Evolutionary conservation across 345 rosid species (phyloP).

Genomic region (Leavenworthia alabamica): DNA sequence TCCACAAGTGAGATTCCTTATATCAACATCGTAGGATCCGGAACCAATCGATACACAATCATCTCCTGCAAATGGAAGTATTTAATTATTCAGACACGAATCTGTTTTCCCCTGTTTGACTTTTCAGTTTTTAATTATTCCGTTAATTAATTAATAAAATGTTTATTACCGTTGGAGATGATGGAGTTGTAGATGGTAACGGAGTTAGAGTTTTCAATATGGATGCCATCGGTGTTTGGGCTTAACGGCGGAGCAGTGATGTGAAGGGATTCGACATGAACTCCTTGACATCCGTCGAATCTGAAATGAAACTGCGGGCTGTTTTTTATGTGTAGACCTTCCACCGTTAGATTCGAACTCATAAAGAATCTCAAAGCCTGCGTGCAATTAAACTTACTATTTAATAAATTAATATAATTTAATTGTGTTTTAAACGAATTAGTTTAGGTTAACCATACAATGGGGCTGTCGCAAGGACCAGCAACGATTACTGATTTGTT

Average conservation of each 20-base stretch:
- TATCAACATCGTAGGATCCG: conserved; percentile 73
- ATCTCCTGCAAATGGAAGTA: conserved; percentile 52
- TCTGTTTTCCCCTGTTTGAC: not conserved
- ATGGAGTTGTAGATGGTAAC: conserved; percentile 72
- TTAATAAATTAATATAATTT: not conserved
- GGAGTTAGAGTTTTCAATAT: conserved; percentile 52
- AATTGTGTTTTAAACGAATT: not conserved
- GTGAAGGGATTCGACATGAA: conserved; percentile 45
- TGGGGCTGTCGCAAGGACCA: conserved; percentile 93
- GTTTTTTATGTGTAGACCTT: conserved; percentile 57
- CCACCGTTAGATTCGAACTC: conserved; percentile 67
- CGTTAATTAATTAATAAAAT: no score
- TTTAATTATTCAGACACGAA: conserved; percentile 6
- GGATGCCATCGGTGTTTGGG: conserved; percentile 95
- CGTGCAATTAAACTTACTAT: conserved; percentile 1
- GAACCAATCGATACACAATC: conserved; percentile 95
- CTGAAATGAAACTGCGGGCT: conserved; percentile 85
- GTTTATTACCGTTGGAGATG: conserved; percentile 65
- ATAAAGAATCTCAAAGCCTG: conserved; percentile 54
- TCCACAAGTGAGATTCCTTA: conserved; percentile 85
- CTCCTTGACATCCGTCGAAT: conserved; percentile 49
- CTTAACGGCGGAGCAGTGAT: conserved; percentile 72
- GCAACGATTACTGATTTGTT: conserved; percentile 52
- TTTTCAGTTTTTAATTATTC: not conserved
- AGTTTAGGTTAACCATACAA: conserved; percentile 39